Percentiles rank a stretch among this genome's conserved stretches.
Evolutionary conservation across 768 basidiomycete genomes (phyloP).

Genomic region (Agaricus blazei): DNA sequence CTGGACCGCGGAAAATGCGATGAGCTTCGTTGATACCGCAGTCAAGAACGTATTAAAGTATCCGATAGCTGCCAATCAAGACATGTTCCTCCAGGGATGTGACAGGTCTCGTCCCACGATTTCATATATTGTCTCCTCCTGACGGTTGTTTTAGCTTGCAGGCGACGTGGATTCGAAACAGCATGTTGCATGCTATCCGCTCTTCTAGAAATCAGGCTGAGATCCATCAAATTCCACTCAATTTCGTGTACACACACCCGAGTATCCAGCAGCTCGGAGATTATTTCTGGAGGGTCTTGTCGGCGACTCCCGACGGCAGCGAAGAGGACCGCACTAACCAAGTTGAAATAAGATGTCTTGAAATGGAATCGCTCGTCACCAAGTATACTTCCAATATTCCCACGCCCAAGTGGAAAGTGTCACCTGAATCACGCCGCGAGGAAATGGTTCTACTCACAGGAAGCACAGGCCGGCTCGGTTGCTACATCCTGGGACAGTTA

Average conservation of each 20-base stretch:
- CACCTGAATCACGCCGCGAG: background rate
- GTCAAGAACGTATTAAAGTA: slow-evolving; percentile 26
- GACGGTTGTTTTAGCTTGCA: slow-evolving; percentile 24
- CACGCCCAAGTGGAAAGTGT: background rate
- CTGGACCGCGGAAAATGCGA: slow-evolving; percentile 16
- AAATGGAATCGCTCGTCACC: background rate
- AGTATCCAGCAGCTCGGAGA: slow-evolving; percentile 18
- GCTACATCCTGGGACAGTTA: slow-evolving; percentile 26
- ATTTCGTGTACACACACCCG: slow-evolving; percentile 31
- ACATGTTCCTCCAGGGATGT: slow-evolving; percentile 36
- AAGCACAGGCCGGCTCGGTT: slow-evolving; percentile 33
- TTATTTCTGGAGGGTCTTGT: background rate
- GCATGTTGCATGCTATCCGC: slow-evolving; percentile 28
- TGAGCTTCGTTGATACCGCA: slow-evolving; percentile 10
- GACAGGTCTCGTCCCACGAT: slow-evolving; percentile 24
- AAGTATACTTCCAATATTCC: background rate
- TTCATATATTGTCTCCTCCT: background rate
- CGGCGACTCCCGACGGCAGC: background rate
- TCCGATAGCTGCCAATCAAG: slow-evolving; percentile 23
- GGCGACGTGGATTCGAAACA: slow-evolving; percentile 35
- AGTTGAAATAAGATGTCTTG: background rate
- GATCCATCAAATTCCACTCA: slow-evolving; percentile 18
- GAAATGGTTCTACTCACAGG: slow-evolving; percentile 32
- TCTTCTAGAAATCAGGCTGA: slow-evolving; percentile 10
- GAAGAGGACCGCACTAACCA: background rate